Base-by-base conservation (phyloP, 2,329 filamentous ascomycete species). In the Drechslera avenae region DNA sequence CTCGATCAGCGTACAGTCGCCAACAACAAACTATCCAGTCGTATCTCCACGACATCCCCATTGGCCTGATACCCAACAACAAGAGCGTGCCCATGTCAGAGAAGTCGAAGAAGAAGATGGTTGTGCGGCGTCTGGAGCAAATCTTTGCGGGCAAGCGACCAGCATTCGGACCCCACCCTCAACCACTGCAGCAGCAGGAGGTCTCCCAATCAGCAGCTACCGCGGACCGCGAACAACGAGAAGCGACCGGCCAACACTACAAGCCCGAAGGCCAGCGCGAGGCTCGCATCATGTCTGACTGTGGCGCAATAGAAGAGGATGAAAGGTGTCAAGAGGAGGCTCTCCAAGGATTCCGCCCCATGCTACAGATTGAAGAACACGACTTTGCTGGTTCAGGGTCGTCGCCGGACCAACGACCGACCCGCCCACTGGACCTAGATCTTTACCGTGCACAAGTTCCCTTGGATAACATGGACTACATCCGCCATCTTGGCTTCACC, bases 401-500 rank as follows among this genome's bases (percentile, higher is more conserved):
- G 60, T 78, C 77, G 0, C 81, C 83, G 0, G 87, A 91, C 47
- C 90, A 95, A 71, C 81, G 90, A 42, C 88, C 90, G 1, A 94
- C 90, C 0, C 79, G 88, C 21, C 88, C 88, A 12, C 78, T 86
- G 32, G 90, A 95, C 64, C 75, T 94, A 10, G 90, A 95, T 61
- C 89, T 88, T 2, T 83, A 90, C 66, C 85, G 90, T n/a, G 79
- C 83, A 3, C 90, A 93, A 66, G 77, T 88, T 5, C 88, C 90
- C 0, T 78, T 81, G 0, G 89, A 94, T 1, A 95, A 94, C 55
- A 85, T 94, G 72, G 81, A 89, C 6, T 92, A 91, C 65, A 89
- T 91, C 58, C 84, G 86, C 5, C 89, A 91, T 69, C 76, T 92
- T 10, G 88, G 88, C 9, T 79, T 90, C 57, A 79, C 83, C 0